Evolutionary conservation across 2,329 filamentous ascomycete genomes (phyloP), one percentile per base, ranked within the genome.

Genomic region (Hymenoscyphus scutula): DNA sequence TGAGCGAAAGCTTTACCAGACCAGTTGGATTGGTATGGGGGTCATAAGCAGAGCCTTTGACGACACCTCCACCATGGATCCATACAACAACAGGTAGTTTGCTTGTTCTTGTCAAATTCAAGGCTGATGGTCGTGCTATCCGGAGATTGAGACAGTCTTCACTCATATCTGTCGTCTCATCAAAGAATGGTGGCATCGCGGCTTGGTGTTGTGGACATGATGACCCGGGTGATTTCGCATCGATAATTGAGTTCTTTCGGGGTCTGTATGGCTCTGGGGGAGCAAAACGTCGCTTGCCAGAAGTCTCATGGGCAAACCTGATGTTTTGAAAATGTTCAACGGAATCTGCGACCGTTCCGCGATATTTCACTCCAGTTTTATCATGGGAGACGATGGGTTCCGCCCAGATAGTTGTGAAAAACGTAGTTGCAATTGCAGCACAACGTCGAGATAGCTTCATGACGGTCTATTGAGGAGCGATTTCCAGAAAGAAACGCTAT

Each of bases 31-130:
- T 45, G 10, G 51, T 29, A 51, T 63, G 62, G 1, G 38, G 1
- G 53, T 63, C 54, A 1, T 38, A 38, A 1, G 32, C 32, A 0
- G 58, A 57, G 2, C 62, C 62, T 54, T 60, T 60, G 15, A 63
- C 53, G 1, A 48, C 58, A 27, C 58, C 53, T 37, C 61, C 58
- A 23, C 55, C 45, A 29, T 58, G 55, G 2, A 57, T 57, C 38
- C 58, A 63, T 41, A 61, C 62, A 17, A 61, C 45, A 3, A 63
- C 58, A 7, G 53, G 62, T 4, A 63, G 25, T 11, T 61, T 58
- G n/a, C 54, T 61, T 29, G 23, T 32, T 1, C 19, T 0, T 30
- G 17, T 19, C 23, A 29, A 30, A 30, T n/a, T 25, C 5, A 55
- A 30, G 10, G 13, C 25, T 10, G 27, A 34, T 13, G 58, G 62